Conservation (phyloP, 352 stramenopile species). For the Globisporangium alternatum region DNA sequence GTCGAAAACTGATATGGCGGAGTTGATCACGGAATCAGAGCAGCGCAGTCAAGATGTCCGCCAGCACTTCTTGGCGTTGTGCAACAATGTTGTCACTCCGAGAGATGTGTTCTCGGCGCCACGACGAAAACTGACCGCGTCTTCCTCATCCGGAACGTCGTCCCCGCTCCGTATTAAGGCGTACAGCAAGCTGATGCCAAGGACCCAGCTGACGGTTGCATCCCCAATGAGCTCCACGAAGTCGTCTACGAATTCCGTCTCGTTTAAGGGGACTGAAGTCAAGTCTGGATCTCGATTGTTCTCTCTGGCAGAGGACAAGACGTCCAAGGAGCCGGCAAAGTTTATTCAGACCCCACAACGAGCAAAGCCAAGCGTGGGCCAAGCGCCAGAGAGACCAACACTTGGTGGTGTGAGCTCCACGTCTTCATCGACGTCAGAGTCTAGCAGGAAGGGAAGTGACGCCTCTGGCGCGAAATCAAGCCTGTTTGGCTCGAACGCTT, state of each 20-base stretch:
- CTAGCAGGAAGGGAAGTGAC: constrained; percentile 4
- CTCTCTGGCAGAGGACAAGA: constrained; percentile 55
- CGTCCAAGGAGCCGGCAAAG: constrained; percentile 45
- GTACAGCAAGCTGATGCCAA: constrained; percentile 70
- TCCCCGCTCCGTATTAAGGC: constrained; percentile 42
- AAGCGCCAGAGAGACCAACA: constrained; percentile 43
- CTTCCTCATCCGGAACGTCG: constrained; percentile 17
- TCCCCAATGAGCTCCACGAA: constrained; percentile 59
- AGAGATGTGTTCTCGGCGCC: constrained; percentile 47
- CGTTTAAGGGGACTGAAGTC: constrained; percentile 52
- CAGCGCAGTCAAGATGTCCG: constrained; percentile 45
- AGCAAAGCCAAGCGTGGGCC: constrained; percentile 30
- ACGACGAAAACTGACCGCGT: constrained; percentile 32
- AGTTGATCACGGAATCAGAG: constrained; percentile 42
- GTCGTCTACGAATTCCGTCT: constrained; percentile 35
- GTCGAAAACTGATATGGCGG: constrained; percentile 48
- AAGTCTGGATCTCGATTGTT: constrained; percentile 64
- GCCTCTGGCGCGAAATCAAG: constrained; percentile 3
- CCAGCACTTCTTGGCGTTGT: constrained; percentile 51
- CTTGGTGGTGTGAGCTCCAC: constrained; percentile 19
- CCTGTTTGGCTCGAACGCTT: constrained; percentile 8
- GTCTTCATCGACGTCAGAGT: constrained; percentile 6
- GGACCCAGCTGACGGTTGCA: constrained; percentile 58
- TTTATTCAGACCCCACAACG: constrained; percentile 48
- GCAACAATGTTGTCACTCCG: constrained; percentile 58